These are phyloP conservation scores for Stylonectria norvegica DNA, from an alignment of 2,329 filamentous ascomycete genomes.

Conservation along the genomic window DNA sequence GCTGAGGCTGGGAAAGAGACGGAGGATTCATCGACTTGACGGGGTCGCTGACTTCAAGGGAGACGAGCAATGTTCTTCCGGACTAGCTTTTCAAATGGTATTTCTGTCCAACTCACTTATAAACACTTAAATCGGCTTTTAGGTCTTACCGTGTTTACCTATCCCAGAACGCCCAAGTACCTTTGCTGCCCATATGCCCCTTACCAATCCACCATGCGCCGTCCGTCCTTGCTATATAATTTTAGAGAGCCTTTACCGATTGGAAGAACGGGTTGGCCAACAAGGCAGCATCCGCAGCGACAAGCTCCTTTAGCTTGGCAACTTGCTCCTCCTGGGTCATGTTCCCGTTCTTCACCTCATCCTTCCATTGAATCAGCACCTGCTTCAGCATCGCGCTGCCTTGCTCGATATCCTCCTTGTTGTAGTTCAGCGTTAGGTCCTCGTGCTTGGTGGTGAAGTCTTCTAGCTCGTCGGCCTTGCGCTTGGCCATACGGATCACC, in stretches of 20 bases:
- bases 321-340: slow-evolving; percentile 76
- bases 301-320: slow-evolving; percentile 72
- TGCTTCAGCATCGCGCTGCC: slow-evolving; percentile 83
- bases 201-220: too few relatives aligned
- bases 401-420: slow-evolving; percentile 82
- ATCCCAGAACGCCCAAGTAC: too few relatives aligned
- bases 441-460: slow-evolving; percentile 85
- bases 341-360: slow-evolving; percentile 58
- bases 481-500: slow-evolving; percentile 98
- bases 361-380: slow-evolving; percentile 81
- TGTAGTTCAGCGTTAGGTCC: slow-evolving; percentile 57
- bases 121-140: too few relatives aligned
- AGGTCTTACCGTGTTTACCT: too few relatives aligned
- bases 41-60: too few relatives aligned
- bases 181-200: too few relatives aligned
- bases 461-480: slow-evolving; percentile 96
- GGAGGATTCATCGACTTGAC: not conserved
- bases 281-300: slow-evolving; percentile 66
- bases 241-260: slow-evolving; percentile 53
- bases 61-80: slow-evolving; percentile 1
- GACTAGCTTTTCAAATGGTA: too few relatives aligned
- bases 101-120: too few relatives aligned
- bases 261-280: slow-evolving; percentile 68
- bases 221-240: slow-evolving; percentile 1
- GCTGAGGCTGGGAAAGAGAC: slow-evolving; percentile 8